Evolutionary conservation across 768 basidiomycete species (phyloP), one percentile per base, ranked within the genome.

Genomic region (Collybiopsis luxurians): DNA sequence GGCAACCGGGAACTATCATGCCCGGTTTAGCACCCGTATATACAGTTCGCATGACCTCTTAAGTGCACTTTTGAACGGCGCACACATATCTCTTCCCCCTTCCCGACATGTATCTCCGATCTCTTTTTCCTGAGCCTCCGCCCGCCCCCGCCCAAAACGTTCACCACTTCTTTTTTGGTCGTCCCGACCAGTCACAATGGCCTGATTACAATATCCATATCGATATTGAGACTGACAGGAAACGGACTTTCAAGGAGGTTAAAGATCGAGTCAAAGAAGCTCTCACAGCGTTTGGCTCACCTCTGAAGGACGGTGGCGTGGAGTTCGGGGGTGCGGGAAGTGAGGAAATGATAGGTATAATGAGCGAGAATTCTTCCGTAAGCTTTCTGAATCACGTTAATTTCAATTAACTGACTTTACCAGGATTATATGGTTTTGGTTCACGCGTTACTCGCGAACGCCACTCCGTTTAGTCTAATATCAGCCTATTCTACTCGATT

Each of bases 341-440:
- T 23, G 53, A 46, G 0, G 85, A 87, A 52, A 80, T 89, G 23
- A 75, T 90, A 19, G 90, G 87, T 5, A 80, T 92, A 15, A 78
- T 90, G 64, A 82, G 81, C 67, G 79, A 86, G 45, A 92, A 91
- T 64, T 85, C 80, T 34, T 64, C 84, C 66, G 90, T 89, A 69
- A 60, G 82, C 67, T 5, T 15, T 45, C 38, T 31, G 50, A 28
- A 30, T 43, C 50, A 36, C 27, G 23, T 40, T 28, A 30, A 11
- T 10, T 17, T 50, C 30, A 19, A n/a, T 21, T 48, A 31, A 30
- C 17, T 19, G 5, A 26, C 19, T 49, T 5, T 21, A 47, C 23
- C 34, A 87, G 86, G 84, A 87, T n/a, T 86, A 75, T 60, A 65
- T 79, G 6, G 70, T 78, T 7, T 62, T 86, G 15, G 59, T 82